Base-by-base conservation (phyloP, 1,139 yeast genomes). In the Debaryomyces coudertii region DNA sequence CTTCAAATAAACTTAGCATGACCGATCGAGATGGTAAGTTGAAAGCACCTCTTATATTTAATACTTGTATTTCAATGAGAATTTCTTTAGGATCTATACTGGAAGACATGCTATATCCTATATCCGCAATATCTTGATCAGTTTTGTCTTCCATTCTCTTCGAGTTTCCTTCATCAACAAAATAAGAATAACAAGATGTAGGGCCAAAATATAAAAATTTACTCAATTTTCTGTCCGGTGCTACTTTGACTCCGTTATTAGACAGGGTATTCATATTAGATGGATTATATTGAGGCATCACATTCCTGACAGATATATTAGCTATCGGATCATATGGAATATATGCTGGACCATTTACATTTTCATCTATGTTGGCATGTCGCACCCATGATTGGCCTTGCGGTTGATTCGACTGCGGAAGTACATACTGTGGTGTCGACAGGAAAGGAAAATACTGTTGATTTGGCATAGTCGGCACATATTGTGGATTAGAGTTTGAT, bases 1-100 rank as follows among this genome's bases (percentile, higher is more conserved):
- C 84, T 73, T 90, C 96, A 56, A 90, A 88, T 66, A 90, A 70
- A 9, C 47, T 38, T 4, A 40, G 27, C 37, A 53, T 47, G 12
- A 54, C 42, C 22, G 40, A 30, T 14, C 44, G 46, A 8, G 51
- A 48, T 8, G 57, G 57, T 11, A 54, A 38, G 9, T 46, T 42
- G 37, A 54, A 54, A 8, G 54, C 49, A 15, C 50, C 41, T 28
- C 49, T 51, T 23, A 53, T 45, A 24, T 46, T 44, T 16, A 54
- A 47, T 3, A 54, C 46, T n/a, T 49, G 44, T 33, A 53, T 23
- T 35, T 54, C 57, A 16, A 51, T 31, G 4, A 42, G 24, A 9
- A 52, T 39, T 25, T 55, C 55, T 5, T 50, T 51, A 2, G 49
- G 39, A 33, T 49, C 54, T 11, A 42, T 36, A 22, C 39, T 39